A percentile compares a stretch with the other conserved stretches of the same genome.
Conservation (phyloP, 2,329 filamentous ascomycete species). For the Fusarium sp. region DNA sequence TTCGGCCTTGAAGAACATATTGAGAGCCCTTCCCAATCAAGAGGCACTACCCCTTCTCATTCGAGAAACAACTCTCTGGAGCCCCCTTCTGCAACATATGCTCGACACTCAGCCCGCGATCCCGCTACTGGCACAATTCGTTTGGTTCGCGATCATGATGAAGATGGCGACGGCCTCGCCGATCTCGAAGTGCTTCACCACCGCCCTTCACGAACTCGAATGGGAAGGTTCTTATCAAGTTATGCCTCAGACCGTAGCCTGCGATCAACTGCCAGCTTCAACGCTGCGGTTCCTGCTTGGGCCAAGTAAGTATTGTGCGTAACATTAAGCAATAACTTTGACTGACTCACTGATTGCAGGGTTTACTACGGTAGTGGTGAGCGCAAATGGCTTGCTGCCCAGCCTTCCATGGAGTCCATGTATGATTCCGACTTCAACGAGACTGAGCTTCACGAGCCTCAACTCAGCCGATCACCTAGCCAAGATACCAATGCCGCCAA, state of each 20-base stretch:
- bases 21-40: slow-evolving; percentile 54
- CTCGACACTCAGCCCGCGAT: slow-evolving; percentile 54
- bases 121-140: slow-evolving; percentile 54
- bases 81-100: slow-evolving; percentile 60
- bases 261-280: slow-evolving; percentile 65
- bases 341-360: slow-evolving; percentile 51
- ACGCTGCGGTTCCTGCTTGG: slow-evolving; percentile 64
- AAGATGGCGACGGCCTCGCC: slow-evolving; percentile 72
- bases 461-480: slow-evolving; percentile 62
- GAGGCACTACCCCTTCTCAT: slow-evolving; percentile 54
- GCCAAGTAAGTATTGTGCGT: slow-evolving; percentile 56
- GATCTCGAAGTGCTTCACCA: slow-evolving; percentile 67
- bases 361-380: slow-evolving; percentile 79
- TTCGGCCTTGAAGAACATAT: slow-evolving; percentile 57
- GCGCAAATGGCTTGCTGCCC: slow-evolving; percentile 62
- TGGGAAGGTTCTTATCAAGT: slow-evolving; percentile 65
- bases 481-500: slow-evolving; percentile 61
- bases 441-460: slow-evolving; percentile 61
- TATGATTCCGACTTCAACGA: slow-evolving; percentile 59
- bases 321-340: background rate
- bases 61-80: slow-evolving; percentile 63
- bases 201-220: slow-evolving; percentile 65
- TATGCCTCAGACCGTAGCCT: slow-evolving; percentile 65
- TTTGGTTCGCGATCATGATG: slow-evolving; percentile 69
- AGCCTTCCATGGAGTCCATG: slow-evolving; percentile 60